Evolutionary conservation across 129 eudicot genomes (phyloP).

Genomic region (Scalesia atractyloides): DNA sequence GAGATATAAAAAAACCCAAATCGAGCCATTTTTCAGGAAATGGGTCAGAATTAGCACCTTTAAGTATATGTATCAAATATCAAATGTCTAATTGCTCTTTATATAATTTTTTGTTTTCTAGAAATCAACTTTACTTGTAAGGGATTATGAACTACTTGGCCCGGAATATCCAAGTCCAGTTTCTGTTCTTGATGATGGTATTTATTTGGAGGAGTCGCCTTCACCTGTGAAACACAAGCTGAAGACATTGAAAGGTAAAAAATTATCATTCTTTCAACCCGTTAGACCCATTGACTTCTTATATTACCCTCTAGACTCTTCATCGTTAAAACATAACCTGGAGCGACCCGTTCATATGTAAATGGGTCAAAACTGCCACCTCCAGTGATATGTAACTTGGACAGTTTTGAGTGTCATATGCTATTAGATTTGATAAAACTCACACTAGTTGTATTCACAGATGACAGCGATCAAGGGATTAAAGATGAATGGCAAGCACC

Average conservation of each 20-base stretch:
- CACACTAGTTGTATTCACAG: conserved; percentile 32
- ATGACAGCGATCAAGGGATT: conserved; percentile 30
- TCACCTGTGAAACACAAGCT: conserved; percentile 59
- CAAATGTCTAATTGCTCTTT: conserved; percentile 18
- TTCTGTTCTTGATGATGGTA: conserved; percentile 74
- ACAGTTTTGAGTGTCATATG: not conserved
- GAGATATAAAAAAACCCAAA: not conserved
- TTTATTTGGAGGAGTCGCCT: conserved; percentile 57
- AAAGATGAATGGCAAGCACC: conserved; percentile 38
- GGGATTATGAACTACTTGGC: conserved; percentile 50
- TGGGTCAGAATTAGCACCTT: not conserved
- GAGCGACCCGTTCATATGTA: not conserved
- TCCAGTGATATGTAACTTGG: not conserved
- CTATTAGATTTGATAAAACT: conserved; percentile 2
- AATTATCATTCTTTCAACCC: not conserved
- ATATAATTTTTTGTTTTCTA: conserved; percentile 18
- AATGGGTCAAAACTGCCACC: not conserved
- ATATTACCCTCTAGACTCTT: not conserved
- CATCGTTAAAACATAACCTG: not conserved
- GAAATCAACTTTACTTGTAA: conserved; percentile 43
- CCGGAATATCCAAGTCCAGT: conserved; percentile 87
- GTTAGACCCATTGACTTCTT: not conserved
- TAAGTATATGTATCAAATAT: not conserved
- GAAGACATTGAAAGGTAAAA: conserved; percentile 51
- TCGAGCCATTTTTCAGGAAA: not conserved